phyloP scores from a whole-genome alignment of 257 asterid genomes.

The Petunia axillaris region DNA sequence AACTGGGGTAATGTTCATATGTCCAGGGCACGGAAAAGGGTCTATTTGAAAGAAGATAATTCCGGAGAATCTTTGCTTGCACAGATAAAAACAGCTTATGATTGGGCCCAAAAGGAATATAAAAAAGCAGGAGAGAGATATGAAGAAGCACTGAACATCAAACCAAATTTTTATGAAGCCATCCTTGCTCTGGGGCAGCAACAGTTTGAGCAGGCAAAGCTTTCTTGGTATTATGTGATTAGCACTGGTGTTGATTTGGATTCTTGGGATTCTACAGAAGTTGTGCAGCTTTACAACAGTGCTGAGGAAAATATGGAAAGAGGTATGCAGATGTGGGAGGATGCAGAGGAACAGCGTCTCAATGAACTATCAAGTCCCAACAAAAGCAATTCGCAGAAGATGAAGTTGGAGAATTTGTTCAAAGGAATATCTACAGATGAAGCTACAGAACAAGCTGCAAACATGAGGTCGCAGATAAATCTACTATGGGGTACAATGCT shows the following conservation, averaged over 20 bases:
- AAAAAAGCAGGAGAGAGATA: conserved; percentile 64
- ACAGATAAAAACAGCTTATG: conserved; percentile 55
- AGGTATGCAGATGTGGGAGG: conserved; percentile 86
- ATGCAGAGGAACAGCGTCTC: conserved; percentile 48
- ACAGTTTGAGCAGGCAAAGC: conserved; percentile 84
- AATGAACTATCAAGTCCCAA: conserved; percentile 42
- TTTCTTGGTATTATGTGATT: conserved; percentile 72
- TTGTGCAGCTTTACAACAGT: conserved; percentile 64
- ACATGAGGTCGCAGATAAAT: conserved; percentile 66
- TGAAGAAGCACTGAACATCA: conserved; percentile 66
- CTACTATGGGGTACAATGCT: conserved; percentile 84
- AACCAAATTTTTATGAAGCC: conserved; percentile 73
- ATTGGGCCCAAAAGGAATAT: conserved; percentile 73
- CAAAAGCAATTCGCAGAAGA: conserved; percentile 48
- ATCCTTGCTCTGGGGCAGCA: conserved; percentile 76
- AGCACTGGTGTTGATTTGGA: conserved; percentile 59
- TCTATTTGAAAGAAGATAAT: conserved; percentile 58
- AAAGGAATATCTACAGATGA: conserved; percentile 59
- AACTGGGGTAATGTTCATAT: conserved; percentile 85
- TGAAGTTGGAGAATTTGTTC: conserved; percentile 49
- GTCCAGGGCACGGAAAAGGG: conserved; percentile 75
- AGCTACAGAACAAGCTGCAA: conserved; percentile 66
- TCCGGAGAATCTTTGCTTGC: conserved; percentile 52
- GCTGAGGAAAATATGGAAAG: conserved; percentile 84
- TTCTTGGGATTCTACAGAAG: conserved; percentile 63